phyloP scores from a whole-genome alignment of 140 eudicot species.

The Stevia rebaudiana region DNA sequence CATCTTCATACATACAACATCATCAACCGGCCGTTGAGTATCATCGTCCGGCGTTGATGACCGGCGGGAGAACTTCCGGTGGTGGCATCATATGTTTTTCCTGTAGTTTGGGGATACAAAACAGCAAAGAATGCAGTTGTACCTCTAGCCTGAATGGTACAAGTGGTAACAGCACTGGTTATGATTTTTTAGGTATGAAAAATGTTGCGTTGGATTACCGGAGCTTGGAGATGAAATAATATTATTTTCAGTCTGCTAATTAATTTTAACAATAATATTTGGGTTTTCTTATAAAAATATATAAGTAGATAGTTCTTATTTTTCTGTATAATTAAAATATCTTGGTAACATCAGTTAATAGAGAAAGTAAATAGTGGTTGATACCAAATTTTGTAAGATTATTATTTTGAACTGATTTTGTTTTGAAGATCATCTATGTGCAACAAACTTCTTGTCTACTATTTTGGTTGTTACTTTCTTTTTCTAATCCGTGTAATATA shows the following conservation, averaged over 20 bases:
- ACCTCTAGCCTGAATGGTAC: conserved; percentile 18
- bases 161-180: conserved; percentile 42
- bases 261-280: conserved; percentile 19
- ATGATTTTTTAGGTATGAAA: conserved; percentile 77
- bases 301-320: conserved; percentile 5
- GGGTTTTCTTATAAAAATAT: conserved; percentile 3
- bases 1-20: conserved; percentile 25
- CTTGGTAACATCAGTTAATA: conserved; percentile 7
- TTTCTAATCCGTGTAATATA: too few species aligned
- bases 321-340: conserved; percentile 28
- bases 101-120: conserved; percentile 70
- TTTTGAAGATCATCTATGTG: neutral
- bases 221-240: conserved; percentile 92
- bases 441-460: neutral
- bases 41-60: conserved; percentile 32
- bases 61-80: conserved; percentile 41
- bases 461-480: neutral
- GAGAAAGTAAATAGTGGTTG: conserved; percentile 26
- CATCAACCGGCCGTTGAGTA: conserved; percentile 14
- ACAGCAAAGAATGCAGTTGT: conserved; percentile 70
- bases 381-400: conserved; percentile 7
- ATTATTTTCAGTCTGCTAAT: neutral
- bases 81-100: conserved; percentile 49
- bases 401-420: neutral
- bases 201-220: conserved; percentile 71